These are phyloP conservation scores for Backusella sp. DNA, from an alignment of 192 early-diverging fungal species.

Conservation along the genomic window DNA sequence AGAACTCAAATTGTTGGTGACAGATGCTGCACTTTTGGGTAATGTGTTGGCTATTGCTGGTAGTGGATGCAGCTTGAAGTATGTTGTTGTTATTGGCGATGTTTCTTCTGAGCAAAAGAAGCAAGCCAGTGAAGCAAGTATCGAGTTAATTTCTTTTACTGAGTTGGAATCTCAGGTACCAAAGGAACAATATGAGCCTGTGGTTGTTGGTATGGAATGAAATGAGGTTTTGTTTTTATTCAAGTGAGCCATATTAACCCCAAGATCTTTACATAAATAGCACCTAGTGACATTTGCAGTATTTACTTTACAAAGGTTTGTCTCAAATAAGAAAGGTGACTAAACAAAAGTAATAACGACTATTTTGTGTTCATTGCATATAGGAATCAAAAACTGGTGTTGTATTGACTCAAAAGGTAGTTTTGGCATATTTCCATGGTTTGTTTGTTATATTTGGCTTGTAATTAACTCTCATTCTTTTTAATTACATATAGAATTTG, in stretches of 20 bases:
- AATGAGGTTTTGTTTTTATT: neutral
- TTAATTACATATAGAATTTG: neutral
- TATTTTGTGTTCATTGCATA: neutral
- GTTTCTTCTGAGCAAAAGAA: constrained; percentile 5
- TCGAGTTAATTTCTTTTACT: constrained; percentile 21
- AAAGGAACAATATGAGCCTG: neutral
- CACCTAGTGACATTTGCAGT: constrained; percentile 24
- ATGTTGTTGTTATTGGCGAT: constrained; percentile 27
- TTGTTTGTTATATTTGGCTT: neutral
- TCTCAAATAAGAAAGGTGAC: neutral
- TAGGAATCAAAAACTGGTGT: constrained; percentile 25
- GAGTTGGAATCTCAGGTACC: constrained; percentile 14
- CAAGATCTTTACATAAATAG: neutral
- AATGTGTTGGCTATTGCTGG: constrained; percentile 7
- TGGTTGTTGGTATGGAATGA: constrained; percentile 20
- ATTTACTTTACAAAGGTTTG: constrained; percentile 31
- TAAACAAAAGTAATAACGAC: neutral
- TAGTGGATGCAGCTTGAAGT: constrained; percentile 8
- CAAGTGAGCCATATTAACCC: neutral
- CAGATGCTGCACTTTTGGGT: neutral
- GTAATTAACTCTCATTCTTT: neutral
- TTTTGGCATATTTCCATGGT: neutral
- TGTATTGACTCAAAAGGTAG: constrained; percentile 38
- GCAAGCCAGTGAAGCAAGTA: neutral
- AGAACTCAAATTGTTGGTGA: neutral